phyloP scores from a whole-genome alignment of 148 eudicot genomes.

The Silene latifolia region DNA sequence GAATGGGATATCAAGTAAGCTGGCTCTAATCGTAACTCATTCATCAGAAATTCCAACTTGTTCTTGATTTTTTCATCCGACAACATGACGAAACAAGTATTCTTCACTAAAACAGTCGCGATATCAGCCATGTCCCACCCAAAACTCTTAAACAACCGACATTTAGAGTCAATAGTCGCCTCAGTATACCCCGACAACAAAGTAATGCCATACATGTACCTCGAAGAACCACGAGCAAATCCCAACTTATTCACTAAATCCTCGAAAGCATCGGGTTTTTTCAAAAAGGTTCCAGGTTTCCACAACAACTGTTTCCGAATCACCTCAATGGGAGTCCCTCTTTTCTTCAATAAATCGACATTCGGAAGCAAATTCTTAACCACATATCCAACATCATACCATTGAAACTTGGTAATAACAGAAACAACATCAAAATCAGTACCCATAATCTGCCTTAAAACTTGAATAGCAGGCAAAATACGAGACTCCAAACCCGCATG shows the following conservation, averaged over 20 bases:
- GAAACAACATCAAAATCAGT: background rate
- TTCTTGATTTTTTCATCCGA: conserved; percentile 24
- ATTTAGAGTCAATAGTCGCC: conserved; percentile 15
- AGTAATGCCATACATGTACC: conserved; percentile 23
- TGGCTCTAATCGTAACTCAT: conserved; percentile 28
- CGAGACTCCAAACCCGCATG: background rate
- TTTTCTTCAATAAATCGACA: conserved; percentile 5
- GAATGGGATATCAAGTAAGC: conserved; percentile 15
- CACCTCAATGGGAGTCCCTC: conserved; percentile 6
- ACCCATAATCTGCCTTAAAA: background rate
- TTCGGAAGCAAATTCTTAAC: conserved; percentile 13
- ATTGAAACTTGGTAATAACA: background rate
- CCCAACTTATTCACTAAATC: conserved; percentile 13
- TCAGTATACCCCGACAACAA: conserved; percentile 6
- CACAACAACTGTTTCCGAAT: background rate
- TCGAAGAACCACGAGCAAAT: conserved; percentile 16
- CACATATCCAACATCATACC: background rate
- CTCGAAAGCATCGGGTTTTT: background rate
- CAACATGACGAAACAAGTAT: conserved; percentile 13
- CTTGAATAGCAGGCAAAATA: background rate
- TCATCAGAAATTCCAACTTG: conserved; percentile 25
- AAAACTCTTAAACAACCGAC: conserved; percentile 30
- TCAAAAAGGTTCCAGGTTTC: background rate
- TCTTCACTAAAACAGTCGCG: background rate
- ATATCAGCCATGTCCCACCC: conserved; percentile 34